Evolutionary conservation across 306 rosid species (phyloP).

Genomic region (Alnus glutinosa): DNA sequence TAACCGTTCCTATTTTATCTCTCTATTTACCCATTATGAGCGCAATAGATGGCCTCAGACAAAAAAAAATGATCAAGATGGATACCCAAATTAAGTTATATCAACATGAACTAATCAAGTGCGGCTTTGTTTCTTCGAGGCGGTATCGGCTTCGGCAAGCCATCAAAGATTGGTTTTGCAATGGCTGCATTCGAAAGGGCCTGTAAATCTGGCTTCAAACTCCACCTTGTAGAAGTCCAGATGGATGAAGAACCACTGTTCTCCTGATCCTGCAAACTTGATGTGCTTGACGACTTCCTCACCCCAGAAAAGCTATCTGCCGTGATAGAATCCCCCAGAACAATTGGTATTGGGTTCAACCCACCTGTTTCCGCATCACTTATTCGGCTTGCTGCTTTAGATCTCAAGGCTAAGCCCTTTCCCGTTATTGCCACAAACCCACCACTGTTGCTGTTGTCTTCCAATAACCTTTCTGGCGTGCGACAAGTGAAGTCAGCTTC

Average conservation of each 20-base stretch:
- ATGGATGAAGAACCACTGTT: constrained; percentile 45
- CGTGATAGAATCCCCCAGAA: constrained; percentile 45
- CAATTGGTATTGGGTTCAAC: constrained; percentile 36
- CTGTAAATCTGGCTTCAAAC: constrained; percentile 72
- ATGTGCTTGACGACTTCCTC: constrained; percentile 79
- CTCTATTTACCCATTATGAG: constrained; percentile 33
- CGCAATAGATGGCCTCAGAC: constrained; percentile 31
- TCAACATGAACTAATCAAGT: constrained; percentile 51
- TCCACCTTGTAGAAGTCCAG: constrained; percentile 73
- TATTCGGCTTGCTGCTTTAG: constrained; percentile 49
- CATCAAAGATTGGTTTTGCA: constrained; percentile 75
- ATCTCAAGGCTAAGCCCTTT: constrained; percentile 73
- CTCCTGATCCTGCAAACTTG: constrained; percentile 82
- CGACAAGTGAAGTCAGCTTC: constrained; percentile 52
- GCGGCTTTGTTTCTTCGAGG: constrained; percentile 82
- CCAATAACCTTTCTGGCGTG: constrained; percentile 64
- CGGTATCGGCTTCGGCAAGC: constrained; percentile 67
- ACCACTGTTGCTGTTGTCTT: constrained; percentile 43
- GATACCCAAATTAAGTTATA: constrained; percentile 17
- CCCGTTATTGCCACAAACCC: constrained; percentile 63
- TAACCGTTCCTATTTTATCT: background rate
- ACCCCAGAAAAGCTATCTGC: constrained; percentile 53
- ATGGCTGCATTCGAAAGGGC: constrained; percentile 59
- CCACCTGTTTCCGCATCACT: constrained; percentile 51
- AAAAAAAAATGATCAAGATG: constrained; percentile 39